Base-by-base conservation (phyloP, 1,284 basidiomycete genomes). In the Irpex lacteus region DNA sequence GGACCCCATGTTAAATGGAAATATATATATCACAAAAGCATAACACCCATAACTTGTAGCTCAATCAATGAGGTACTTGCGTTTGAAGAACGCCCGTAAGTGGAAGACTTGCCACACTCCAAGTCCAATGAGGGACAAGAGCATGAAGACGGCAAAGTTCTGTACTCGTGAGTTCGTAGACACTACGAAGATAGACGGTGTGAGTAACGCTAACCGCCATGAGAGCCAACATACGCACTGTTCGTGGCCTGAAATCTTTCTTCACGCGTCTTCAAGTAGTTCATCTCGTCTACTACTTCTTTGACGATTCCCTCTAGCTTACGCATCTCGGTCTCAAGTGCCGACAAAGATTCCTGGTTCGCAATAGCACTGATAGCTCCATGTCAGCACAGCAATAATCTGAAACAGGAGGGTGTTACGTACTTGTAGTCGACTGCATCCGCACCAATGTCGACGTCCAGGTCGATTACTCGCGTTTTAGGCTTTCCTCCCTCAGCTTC, bases 361-460 rank as follows among this genome's bases (percentile, higher is more conserved):
- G 98, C 97, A 74, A 99, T 99, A 19, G 97, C 97, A 73, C 94
- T 96, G 72, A 63, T 11, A 55, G 47, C 63, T 60, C 6, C 21
- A 21, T 57, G n/a, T 59, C 57, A 63, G 47, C 32, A 36, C 11
- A 19, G 56, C 19, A 40, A 13, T 55, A 36, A 7, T 11, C 9
- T 44, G 54, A 40, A 34, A 38, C 50, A 58, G 15, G 19, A 21
- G n/a, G 44, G 36, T 26, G 26, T 8, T 40, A 77, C 89, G 70
- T 73, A 96, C 94, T 98, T 98, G 85, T 99, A 99, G 78, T 99
- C 98, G 50, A 98, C 91, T 0, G 98, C 98, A 72, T 99, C 97
- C 18, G 97, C 96, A 56, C 97, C 97, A 76, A 99, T 97, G 74
- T 99, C 98, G 52, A 98, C 89, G 74, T 99, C 97, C 62, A 99